Evolutionary conservation across 1,284 basidiomycete species (phyloP).

Genomic region (Sphagnurus paluster): DNA sequence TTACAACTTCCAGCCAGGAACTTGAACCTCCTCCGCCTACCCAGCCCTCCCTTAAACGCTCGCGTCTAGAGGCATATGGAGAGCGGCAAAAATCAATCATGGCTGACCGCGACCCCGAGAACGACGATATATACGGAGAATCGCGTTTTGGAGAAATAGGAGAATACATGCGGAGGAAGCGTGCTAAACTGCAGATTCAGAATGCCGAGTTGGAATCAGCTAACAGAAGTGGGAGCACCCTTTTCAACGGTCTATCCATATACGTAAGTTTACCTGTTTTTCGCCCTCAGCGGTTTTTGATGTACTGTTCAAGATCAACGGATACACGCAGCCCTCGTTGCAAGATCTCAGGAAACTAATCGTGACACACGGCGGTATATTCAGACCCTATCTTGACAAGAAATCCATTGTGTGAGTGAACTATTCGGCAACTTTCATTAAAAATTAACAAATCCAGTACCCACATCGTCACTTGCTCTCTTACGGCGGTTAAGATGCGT

Average conservation of each 20-base stretch:
- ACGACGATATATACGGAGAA: constrained; percentile 67
- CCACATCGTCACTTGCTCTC: constrained; percentile 86
- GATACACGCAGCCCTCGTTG: constrained; percentile 86
- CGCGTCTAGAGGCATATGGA: constrained; percentile 20
- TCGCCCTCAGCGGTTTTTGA: neutral
- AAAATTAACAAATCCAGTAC: constrained; percentile 50
- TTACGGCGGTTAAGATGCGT: constrained; percentile 86
- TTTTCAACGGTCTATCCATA: constrained; percentile 76
- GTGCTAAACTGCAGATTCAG: constrained; percentile 88
- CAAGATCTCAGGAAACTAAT: constrained; percentile 84
- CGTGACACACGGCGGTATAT: constrained; percentile 80
- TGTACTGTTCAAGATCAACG: constrained; percentile 69
- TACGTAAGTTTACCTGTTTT: constrained; percentile 44
- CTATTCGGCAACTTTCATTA: neutral
- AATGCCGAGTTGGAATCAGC: constrained; percentile 58
- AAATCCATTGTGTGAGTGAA: constrained; percentile 69
- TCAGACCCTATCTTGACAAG: constrained; percentile 82
- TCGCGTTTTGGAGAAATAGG: constrained; percentile 82
- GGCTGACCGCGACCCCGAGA: constrained; percentile 15
- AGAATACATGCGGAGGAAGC: constrained; percentile 88
- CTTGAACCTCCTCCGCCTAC: constrained; percentile 33
- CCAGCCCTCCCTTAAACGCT: constrained; percentile 37
- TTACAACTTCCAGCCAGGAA: no score
- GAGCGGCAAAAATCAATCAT: constrained; percentile 10
- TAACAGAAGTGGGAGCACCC: constrained; percentile 25